phyloP scores from a whole-genome alignment of 805 yeast genomes.

The Kazachstania kunashirensis region DNA sequence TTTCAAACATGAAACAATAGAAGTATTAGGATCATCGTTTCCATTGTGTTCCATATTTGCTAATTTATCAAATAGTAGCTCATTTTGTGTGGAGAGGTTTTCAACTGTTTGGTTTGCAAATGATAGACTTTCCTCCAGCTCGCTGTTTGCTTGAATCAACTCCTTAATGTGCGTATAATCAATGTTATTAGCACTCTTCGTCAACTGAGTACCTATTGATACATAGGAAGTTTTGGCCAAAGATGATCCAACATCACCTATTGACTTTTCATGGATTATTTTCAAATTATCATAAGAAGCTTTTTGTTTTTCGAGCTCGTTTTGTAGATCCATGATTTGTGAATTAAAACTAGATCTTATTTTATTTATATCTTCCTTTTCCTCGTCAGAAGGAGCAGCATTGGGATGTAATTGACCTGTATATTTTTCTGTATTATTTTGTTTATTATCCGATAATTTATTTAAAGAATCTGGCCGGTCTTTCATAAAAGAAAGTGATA shows the following conservation, averaged over 20 bases:
- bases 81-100: conserved; percentile 59
- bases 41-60: background rate
- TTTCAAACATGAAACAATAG: conserved; percentile 8
- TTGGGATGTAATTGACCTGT: background rate
- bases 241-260: too few species aligned
- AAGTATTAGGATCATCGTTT: background rate
- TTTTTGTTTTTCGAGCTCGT: background rate
- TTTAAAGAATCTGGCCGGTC: background rate
- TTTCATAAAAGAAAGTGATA: background rate
- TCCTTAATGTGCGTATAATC: too few species aligned
- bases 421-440: background rate
- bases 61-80: conserved; percentile 42
- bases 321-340: background rate
- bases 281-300: background rate
- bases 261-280: background rate
- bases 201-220: too few species aligned
- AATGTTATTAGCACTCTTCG: too few species aligned
- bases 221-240: too few species aligned
- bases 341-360: background rate
- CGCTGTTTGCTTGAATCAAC: background rate
- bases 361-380: background rate
- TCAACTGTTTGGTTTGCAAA: conserved; percentile 31
- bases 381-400: background rate
- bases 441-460: background rate
- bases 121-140: background rate